Evolutionary conservation across 2,329 filamentous ascomycete genomes (phyloP).

Genomic region (Fusarium pseudocircinatum): DNA sequence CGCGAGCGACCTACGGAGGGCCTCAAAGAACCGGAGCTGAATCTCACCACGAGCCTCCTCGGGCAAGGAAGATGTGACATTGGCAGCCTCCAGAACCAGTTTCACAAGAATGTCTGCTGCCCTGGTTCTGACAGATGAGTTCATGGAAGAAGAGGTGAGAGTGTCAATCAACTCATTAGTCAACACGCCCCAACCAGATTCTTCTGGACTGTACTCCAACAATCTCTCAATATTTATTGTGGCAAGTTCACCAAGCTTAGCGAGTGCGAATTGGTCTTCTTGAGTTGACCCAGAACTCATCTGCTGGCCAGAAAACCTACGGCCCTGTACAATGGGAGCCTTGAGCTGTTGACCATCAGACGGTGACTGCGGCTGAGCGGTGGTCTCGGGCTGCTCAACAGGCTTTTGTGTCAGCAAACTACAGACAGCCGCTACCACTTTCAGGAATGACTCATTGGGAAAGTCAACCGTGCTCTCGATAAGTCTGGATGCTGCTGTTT

Average conservation of each 20-base stretch:
- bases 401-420: constrained; percentile 66
- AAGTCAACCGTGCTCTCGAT: constrained; percentile 95
- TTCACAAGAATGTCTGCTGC: constrained; percentile 73
- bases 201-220: constrained; percentile 69
- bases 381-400: constrained; percentile 32
- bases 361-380: constrained; percentile 21
- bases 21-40: constrained; percentile 76
- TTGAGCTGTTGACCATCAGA: constrained; percentile 46
- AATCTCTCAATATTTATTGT: constrained; percentile 80
- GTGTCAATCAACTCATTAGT: constrained; percentile 63
- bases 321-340: constrained; percentile 53
- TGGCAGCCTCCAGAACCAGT: constrained; percentile 66
- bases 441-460: constrained; percentile 81
- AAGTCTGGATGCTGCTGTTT: constrained; percentile 84
- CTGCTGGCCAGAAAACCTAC: constrained; percentile 56
- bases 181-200: constrained; percentile 81
- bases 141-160: constrained; percentile 58
- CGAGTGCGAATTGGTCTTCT: constrained; percentile 73
- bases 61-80: constrained; percentile 62
- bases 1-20: constrained; percentile 68
- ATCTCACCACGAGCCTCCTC: constrained; percentile 65
- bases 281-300: constrained; percentile 62
- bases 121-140: constrained; percentile 63
- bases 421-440: constrained; percentile 80
- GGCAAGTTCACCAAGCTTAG: constrained; percentile 78